These are phyloP conservation scores for Fusarium cicatricum DNA, from an alignment of 2,329 filamentous ascomycete species.

Conservation along the genomic window DNA sequence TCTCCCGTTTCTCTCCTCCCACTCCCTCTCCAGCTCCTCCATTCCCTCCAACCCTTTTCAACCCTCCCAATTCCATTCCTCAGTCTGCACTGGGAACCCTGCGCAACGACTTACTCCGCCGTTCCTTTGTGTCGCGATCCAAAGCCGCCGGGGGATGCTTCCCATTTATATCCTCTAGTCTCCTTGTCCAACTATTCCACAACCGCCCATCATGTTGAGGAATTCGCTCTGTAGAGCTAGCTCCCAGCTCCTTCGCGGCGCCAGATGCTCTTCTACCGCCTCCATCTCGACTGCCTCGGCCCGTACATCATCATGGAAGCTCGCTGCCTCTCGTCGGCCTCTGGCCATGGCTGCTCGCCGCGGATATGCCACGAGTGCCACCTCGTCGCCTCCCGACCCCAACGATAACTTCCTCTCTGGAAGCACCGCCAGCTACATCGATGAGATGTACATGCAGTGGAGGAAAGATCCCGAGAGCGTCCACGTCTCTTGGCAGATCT, in stretches of 20 bases:
- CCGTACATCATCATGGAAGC: constrained; percentile 54
- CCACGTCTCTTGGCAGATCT: constrained; percentile 98
- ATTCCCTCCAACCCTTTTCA: constrained; percentile 9
- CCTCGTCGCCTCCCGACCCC: constrained; percentile 71
- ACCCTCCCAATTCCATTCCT: constrained; percentile 23
- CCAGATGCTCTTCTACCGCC: constrained; percentile 57
- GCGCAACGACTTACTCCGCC: constrained; percentile 58
- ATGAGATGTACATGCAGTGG: constrained; percentile 99
- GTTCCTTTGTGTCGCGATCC: constrained; percentile 51
- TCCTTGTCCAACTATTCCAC: constrained; percentile 23
- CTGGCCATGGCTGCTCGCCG: constrained; percentile 60
- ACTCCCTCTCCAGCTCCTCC: constrained; percentile 16
- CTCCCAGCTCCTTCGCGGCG: constrained; percentile 66
- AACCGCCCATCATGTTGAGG: constrained; percentile 71
- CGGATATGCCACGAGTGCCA: constrained; percentile 62
- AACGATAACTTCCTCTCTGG: constrained; percentile 97
- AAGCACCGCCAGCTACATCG: constrained; percentile 98
- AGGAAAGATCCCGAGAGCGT: constrained; percentile 92
- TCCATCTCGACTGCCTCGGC: constrained; percentile 53
- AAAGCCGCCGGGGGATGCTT: constrained; percentile 46
- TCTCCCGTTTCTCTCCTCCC: constrained; percentile 3
- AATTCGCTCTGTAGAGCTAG: constrained; percentile 71
- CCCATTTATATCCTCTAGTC: constrained; percentile 37
- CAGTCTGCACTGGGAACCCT: constrained; percentile 29
- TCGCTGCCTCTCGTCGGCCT: constrained; percentile 57